Conservation (phyloP, 1,284 basidiomycete species). For the Trametes polyzona region DNA sequence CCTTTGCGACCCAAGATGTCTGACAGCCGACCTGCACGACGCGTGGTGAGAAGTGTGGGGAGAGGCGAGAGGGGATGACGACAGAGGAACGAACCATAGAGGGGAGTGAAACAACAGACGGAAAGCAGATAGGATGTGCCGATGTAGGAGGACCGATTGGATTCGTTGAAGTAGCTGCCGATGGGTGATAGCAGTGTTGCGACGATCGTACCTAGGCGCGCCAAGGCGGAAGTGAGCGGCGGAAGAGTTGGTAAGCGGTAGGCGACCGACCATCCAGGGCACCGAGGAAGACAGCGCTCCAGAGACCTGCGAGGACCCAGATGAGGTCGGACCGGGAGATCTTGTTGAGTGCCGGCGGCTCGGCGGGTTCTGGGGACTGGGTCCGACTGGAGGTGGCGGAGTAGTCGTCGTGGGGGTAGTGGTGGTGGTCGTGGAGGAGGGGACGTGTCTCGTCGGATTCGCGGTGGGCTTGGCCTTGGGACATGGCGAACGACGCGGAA, state of each 20-base stretch:
- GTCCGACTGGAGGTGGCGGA: constrained; percentile 16
- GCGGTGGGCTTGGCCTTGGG: constrained; percentile 12
- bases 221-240: constrained; percentile 21
- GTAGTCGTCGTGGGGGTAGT: constrained; percentile 19
- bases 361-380: constrained; percentile 22
- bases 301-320: constrained; percentile 76
- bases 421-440: constrained; percentile 25
- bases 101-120: constrained; percentile 88
- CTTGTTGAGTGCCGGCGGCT: constrained; percentile 40
- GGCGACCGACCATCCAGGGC: constrained; percentile 72
- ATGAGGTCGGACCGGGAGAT: constrained; percentile 55
- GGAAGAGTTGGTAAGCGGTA: constrained; percentile 8
- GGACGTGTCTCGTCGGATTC: constrained; percentile 31
- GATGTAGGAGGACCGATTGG: constrained; percentile 83
- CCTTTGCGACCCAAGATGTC: constrained; percentile 88
- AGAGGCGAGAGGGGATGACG: background rate
- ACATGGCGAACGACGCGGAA: constrained; percentile 14
- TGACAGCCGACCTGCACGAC: constrained; percentile 70
- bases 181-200: constrained; percentile 81
- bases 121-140: constrained; percentile 88
- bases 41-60: background rate
- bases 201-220: constrained; percentile 66
- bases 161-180: constrained; percentile 78
- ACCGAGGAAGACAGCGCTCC: constrained; percentile 81
- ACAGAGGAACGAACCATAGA: constrained; percentile 71